Percentiles rank a stretch among this genome's conserved stretches.
Evolutionary conservation across 805 yeast genomes (phyloP).

Genomic region (Nakazawaea pomicola): DNA sequence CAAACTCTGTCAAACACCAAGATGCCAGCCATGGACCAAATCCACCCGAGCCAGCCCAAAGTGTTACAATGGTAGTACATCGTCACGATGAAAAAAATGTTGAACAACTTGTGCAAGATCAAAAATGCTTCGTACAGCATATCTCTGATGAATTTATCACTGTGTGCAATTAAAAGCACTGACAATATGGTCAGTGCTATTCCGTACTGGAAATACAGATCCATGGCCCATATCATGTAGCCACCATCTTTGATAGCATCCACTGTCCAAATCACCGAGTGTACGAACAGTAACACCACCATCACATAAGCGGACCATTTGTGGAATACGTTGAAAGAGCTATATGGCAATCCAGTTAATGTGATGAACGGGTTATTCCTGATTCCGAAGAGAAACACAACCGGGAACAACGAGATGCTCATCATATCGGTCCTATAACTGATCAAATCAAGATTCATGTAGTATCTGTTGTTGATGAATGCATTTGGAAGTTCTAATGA

Average conservation of each 20-base stretch:
- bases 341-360: slow-evolving; percentile 58
- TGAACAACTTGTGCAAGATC: slow-evolving; percentile 32
- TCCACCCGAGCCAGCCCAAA: slow-evolving; percentile 39
- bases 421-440: slow-evolving; percentile 53
- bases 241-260: slow-evolving; percentile 32
- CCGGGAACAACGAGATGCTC: slow-evolving; percentile 50
- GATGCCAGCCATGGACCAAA: slow-evolving; percentile 32
- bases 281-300: slow-evolving; percentile 47
- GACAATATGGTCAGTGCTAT: slow-evolving; percentile 17
- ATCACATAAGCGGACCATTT: slow-evolving; percentile 57
- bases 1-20: slow-evolving; percentile 35
- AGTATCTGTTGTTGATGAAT: slow-evolving; percentile 27
- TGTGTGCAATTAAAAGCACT: slow-evolving; percentile 16
- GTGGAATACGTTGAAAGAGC: slow-evolving; percentile 60
- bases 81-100: slow-evolving; percentile 32
- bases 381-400: slow-evolving; percentile 59
- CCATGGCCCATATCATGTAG: slow-evolving; percentile 36
- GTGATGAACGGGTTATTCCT: slow-evolving; percentile 64
- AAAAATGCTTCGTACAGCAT: slow-evolving; percentile 37
- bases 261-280: slow-evolving; percentile 50
- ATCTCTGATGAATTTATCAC: slow-evolving; percentile 26
- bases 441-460: slow-evolving; percentile 27
- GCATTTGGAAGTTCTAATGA: slow-evolving; percentile 33
- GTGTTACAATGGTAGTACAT: slow-evolving; percentile 35
- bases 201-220: slow-evolving; percentile 39